Base-by-base conservation (phyloP, 495 filamentous ascomycete genomes). In the Sordaria brevicollis region DNA sequence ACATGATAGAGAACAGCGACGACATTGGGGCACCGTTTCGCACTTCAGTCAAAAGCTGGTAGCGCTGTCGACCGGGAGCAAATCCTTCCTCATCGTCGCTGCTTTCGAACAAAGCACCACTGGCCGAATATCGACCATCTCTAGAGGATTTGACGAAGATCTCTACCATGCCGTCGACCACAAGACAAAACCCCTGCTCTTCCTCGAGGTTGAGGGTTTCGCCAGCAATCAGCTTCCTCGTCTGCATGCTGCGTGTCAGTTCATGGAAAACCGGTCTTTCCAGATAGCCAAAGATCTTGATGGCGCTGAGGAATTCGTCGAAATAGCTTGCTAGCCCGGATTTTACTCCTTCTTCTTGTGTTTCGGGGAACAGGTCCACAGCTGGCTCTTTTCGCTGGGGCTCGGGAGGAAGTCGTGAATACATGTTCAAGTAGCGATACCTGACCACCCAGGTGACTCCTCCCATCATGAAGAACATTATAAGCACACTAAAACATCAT, bases 21-120 rank as follows among this genome's bases (percentile, higher is more conserved):
- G 95, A 98, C 94, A 99, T 97, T 4, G 95, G 94, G 10, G 95
- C 94, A 21, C 95, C 95, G 76, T 98, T 99, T 79, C 97, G 96
- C 43, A 99, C 95, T 77, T 99, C 95, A 3, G 95, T 99, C 43
- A 99, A 84, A 21, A 98, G 83, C 79, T 98, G 94, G 78, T 97
- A 76, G 84, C 92, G 81, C 90, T 93, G 77, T 81, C 89, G 78
- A 38, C 87, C 88, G 37, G 88, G 84, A 8, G 82, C 71, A 25
- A 79, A 81, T 71, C 84, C 80, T 49, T 88, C 88, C 36, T 92
- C 85, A 25, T 92, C 91, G 21, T 89, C 88, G n/a, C 90, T 89
- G 3, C 83, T 83, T 2, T 80, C 71, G 65, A 71, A 65, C 17
- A 72, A 69, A 35, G 70, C 68, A n/a, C 70, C 65, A 41, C 66